Percentiles rank a stretch among this genome's conserved stretches.
Evolutionary conservation across 2,329 filamentous ascomycete genomes (phyloP).

Genomic region (Gaeumannomyces sp.): DNA sequence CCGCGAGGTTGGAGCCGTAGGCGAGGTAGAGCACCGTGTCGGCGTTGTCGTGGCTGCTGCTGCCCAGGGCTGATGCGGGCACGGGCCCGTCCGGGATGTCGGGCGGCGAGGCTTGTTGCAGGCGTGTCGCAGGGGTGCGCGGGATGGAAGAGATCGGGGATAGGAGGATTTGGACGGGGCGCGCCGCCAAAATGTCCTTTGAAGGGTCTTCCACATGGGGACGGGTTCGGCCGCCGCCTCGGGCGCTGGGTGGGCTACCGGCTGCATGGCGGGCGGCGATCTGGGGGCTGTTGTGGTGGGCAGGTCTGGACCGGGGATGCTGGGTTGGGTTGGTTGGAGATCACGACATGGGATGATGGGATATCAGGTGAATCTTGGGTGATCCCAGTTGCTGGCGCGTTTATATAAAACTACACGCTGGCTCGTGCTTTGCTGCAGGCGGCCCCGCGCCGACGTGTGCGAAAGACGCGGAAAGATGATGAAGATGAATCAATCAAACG

Average conservation of each 20-base stretch:
- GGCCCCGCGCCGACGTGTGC: no score
- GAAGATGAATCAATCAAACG: neutral
- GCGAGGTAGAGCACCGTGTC: slow-evolving; percentile 68
- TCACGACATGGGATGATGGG: slow-evolving; percentile 1
- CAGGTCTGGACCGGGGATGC: neutral
- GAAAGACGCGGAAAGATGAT: neutral
- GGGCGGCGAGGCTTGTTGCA: slow-evolving; percentile 23
- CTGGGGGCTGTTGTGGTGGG: neutral
- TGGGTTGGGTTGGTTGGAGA: no score
- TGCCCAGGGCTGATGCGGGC: slow-evolving; percentile 9
- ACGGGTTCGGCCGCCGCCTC: neutral
- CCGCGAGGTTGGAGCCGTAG: slow-evolving; percentile 85
- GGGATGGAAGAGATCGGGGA: slow-evolving; percentile 28
- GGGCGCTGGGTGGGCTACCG: neutral
- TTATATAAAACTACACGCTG: neutral
- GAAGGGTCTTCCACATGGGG: neutral
- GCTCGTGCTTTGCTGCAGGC: neutral
- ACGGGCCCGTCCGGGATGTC: slow-evolving; percentile 17
- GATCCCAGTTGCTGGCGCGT: neutral
- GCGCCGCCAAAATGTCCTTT: neutral
- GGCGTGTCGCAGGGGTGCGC: slow-evolving; percentile 30
- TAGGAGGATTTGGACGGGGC: slow-evolving; percentile 9
- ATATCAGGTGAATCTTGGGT: neutral
- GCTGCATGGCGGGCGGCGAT: neutral
- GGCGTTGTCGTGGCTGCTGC: slow-evolving; percentile 16